Evolutionary conservation across 2,329 filamentous ascomycete genomes (phyloP).

Genomic region (Fusarium veterinarium): DNA sequence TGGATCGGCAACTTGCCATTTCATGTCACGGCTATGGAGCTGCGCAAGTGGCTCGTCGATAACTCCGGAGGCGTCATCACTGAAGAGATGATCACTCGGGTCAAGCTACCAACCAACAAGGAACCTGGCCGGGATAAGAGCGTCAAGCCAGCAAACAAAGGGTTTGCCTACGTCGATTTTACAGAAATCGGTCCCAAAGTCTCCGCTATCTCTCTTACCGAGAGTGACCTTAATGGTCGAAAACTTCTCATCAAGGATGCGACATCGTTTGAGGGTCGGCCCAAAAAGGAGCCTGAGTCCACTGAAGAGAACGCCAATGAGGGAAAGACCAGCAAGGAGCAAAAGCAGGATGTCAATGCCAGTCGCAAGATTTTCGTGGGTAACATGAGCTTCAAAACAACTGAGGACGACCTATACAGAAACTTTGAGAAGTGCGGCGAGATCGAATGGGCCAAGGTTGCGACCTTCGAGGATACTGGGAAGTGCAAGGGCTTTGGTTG

Average conservation of each 20-base stretch:
- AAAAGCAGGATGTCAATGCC: constrained; percentile 63
- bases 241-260: constrained; percentile 93
- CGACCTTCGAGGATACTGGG: constrained; percentile 94
- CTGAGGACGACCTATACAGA: constrained; percentile 80
- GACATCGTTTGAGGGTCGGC: constrained; percentile 90
- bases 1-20: constrained; percentile 99
- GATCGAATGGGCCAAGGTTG: constrained; percentile 85
- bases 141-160: constrained; percentile 74
- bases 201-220: constrained; percentile 86
- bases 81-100: constrained; percentile 80
- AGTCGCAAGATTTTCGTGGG: constrained; percentile 91
- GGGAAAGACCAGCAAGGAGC: constrained; percentile 50
- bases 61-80: constrained; percentile 74
- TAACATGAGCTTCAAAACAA: constrained; percentile 85
- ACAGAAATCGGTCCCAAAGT: constrained; percentile 74
- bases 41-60: constrained; percentile 83
- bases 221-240: constrained; percentile 80
- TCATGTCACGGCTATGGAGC: constrained; percentile 76
- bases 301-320: constrained; percentile 44
- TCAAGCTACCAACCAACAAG: constrained; percentile 79
- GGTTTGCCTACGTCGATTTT: constrained; percentile 97
- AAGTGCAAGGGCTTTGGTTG: constrained; percentile 99
- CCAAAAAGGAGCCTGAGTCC: constrained; percentile 68
- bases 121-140: constrained; percentile 54
- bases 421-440: constrained; percentile 89